These are phyloP conservation scores for Datisca glomerata DNA, from an alignment of 306 rosid species.

Conservation along the genomic window DNA sequence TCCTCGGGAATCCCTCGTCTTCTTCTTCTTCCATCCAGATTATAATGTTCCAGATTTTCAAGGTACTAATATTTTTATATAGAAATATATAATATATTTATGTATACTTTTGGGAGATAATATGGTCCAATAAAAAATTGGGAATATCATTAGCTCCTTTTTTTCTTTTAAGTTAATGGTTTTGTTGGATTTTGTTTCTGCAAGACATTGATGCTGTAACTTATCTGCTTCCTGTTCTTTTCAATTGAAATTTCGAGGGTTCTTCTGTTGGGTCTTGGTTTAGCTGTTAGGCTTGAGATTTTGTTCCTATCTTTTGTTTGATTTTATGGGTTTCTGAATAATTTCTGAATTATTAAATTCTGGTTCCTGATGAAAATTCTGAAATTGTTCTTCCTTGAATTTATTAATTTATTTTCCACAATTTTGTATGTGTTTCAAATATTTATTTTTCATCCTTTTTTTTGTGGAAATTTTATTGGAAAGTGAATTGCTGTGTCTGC, in stretches of 20 bases:
- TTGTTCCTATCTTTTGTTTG: neutral
- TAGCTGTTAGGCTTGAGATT: constrained; percentile 2
- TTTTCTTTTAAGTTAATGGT: neutral
- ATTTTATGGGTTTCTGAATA: neutral
- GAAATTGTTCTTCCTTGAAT: constrained; percentile 10
- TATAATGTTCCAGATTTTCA: constrained; percentile 78
- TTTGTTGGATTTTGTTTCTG: constrained; percentile 16
- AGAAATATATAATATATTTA: neutral
- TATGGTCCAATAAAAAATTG: constrained; percentile 6
- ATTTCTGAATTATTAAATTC: neutral
- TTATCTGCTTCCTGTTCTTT: neutral
- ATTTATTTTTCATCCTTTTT: too few species aligned
- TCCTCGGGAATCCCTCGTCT: constrained; percentile 52
- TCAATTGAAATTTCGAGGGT: constrained; percentile 2
- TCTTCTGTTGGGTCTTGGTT: neutral
- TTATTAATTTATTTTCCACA: too few species aligned
- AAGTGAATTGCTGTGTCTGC: constrained; percentile 59
- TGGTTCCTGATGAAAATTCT: constrained; percentile 10
- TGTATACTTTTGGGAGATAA: neutral
- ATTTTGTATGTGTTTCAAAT: too few species aligned
- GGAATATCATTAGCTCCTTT: neutral
- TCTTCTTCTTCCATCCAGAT: constrained; percentile 26
- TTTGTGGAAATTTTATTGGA: too few species aligned
- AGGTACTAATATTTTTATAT: constrained; percentile 37
- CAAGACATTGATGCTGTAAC: constrained; percentile 24